A percentile compares a stretch with the other conserved stretches of the same genome.
phyloP scores from a whole-genome alignment of 2,329 filamentous ascomycete species.

The Calonectria leucothoes region DNA sequence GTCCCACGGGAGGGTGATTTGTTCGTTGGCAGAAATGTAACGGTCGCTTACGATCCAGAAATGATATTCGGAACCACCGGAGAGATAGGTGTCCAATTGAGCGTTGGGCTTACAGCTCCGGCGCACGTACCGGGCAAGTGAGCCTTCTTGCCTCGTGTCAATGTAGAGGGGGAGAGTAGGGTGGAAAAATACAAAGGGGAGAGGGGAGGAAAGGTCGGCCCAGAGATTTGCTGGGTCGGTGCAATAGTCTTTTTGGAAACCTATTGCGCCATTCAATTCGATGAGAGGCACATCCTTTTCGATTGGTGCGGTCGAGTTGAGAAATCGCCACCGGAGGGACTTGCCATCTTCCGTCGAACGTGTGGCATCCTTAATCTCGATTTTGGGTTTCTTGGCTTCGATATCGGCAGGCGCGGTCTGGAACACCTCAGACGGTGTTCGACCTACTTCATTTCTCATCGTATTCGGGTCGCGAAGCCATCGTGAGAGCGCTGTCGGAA shows the following conservation, averaged over 20 bases:
- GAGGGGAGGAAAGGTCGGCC: conserved; percentile 71
- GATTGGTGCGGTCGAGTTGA: conserved; percentile 64
- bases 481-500: conserved; percentile 78
- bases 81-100: conserved; percentile 86
- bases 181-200: conserved; percentile 88
- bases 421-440: conserved; percentile 76
- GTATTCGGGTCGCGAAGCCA: conserved; percentile 84
- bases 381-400: conserved; percentile 55
- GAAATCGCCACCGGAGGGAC: conserved; percentile 75
- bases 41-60: conserved; percentile 93
- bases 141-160: conserved; percentile 90
- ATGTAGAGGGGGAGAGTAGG: conserved; percentile 91
- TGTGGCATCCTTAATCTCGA: conserved; percentile 63
- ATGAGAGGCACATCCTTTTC: conserved; percentile 69
- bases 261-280: conserved; percentile 83
- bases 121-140: conserved; percentile 86
- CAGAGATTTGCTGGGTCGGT: conserved; percentile 74
- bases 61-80: conserved; percentile 82
- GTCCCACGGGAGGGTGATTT: conserved; percentile 76
- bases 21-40: conserved; percentile 73
- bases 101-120: conserved; percentile 93
- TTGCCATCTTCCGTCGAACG: conserved; percentile 47
- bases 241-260: conserved; percentile 79
- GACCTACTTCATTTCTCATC: conserved; percentile 75
- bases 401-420: conserved; percentile 59